These are phyloP conservation scores for Sonneratia caseolaris DNA, from an alignment of 345 rosid genomes.

Conservation along the genomic window DNA sequence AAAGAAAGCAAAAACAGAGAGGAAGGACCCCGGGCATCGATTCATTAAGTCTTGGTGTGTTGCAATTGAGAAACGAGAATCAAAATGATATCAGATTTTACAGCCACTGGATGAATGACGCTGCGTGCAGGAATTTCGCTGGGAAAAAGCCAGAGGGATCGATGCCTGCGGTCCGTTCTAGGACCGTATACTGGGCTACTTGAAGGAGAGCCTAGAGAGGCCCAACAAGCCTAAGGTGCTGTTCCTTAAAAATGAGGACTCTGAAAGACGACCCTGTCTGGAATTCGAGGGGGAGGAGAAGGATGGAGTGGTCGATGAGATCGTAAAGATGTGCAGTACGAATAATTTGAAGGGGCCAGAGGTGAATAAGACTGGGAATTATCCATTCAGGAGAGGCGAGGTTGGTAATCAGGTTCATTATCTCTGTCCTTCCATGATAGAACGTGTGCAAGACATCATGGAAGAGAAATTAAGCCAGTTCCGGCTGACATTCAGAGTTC, in stretches of 20 bases:
- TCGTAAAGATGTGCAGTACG: slow-evolving; percentile 13
- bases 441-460: slow-evolving; percentile 8
- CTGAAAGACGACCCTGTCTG: slow-evolving; percentile 16
- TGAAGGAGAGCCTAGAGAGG: slow-evolving; percentile 26
- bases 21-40: no score
- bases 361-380: slow-evolving; percentile 13
- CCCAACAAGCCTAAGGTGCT: slow-evolving; percentile 17
- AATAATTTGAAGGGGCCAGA: slow-evolving; percentile 17
- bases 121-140: no score
- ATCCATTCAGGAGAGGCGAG: slow-evolving; percentile 19
- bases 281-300: slow-evolving; percentile 15
- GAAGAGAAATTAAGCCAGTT: slow-evolving; percentile 11
- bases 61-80: no score
- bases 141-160: slow-evolving; percentile 8
- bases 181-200: slow-evolving; percentile 32
- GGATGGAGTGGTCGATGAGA: slow-evolving; percentile 8
- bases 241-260: slow-evolving; percentile 27
- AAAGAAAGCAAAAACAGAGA: no score
- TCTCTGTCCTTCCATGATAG: slow-evolving; percentile 11
- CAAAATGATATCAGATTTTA: no score
- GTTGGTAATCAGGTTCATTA: slow-evolving; percentile 19
- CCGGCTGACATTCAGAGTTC: slow-evolving; percentile 14
- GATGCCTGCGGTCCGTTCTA: slow-evolving; percentile 27
- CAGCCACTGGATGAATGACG: no score
- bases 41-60: no score